Conservation (phyloP, 805 yeast species). For the Yarrowia deformans region DNA sequence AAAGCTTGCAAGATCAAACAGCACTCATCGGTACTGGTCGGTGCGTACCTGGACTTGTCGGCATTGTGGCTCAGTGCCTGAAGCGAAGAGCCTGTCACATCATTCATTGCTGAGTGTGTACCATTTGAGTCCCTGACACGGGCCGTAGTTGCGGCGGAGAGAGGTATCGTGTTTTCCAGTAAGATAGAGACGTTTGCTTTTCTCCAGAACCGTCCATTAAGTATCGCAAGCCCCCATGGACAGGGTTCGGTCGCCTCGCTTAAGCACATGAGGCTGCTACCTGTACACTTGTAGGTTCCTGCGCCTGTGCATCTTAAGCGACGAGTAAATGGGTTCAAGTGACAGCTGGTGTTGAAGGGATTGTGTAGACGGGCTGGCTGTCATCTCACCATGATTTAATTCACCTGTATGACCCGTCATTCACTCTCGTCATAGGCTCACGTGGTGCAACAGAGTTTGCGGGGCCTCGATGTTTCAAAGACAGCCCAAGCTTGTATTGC, state of each 20-base stretch:
- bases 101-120: background rate
- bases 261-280: background rate
- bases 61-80: background rate
- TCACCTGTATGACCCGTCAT: no score
- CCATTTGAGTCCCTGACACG: background rate
- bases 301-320: background rate
- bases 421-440: background rate
- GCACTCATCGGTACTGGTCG: no score
- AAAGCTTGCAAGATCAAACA: no score
- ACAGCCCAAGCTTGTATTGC: background rate
- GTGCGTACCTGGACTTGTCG: no score
- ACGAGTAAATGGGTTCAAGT: background rate
- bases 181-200: background rate
- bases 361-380: no score
- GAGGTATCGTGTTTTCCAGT: background rate
- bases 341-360: background rate
- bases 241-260: background rate
- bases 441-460: constrained; percentile 1
- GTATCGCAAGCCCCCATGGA: constrained; percentile 3
- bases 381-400: no score
- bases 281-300: background rate
- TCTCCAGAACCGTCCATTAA: background rate
- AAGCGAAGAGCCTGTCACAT: background rate
- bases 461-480: background rate
- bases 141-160: background rate